These are phyloP conservation scores for Chaetomium olivaceum DNA, from an alignment of 2,329 filamentous ascomycete genomes.

Conservation along the genomic window DNA sequence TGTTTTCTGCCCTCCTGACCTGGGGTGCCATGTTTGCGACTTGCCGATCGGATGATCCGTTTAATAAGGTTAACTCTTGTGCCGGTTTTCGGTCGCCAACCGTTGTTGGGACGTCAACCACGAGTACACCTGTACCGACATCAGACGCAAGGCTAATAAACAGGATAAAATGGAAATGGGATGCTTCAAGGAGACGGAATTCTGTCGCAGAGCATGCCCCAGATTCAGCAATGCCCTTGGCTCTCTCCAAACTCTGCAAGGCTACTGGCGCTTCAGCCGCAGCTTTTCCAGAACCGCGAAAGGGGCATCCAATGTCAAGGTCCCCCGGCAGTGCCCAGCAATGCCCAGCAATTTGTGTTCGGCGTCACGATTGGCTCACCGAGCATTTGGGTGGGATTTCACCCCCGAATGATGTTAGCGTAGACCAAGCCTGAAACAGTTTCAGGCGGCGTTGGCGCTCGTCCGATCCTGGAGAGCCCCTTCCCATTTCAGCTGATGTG, in stretches of 20 bases:
- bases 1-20: not conserved
- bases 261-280: not conserved
- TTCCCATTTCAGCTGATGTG: constrained; percentile 23
- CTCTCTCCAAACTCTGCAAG: not conserved
- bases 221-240: not conserved
- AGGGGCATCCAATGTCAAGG: constrained; percentile 4
- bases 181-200: not conserved
- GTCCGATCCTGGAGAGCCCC: constrained; percentile 21
- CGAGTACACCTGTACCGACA: no score
- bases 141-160: not conserved
- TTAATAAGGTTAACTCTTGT: not conserved
- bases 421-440: constrained; percentile 26
- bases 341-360: not conserved
- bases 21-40: not conserved
- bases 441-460: constrained; percentile 25
- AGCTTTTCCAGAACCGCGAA: not conserved
- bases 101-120: not conserved
- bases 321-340: not conserved
- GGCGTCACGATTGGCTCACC: constrained; percentile 17
- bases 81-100: not conserved
- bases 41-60: constrained; percentile 13
- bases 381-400: constrained; percentile 9
- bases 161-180: not conserved
- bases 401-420: constrained; percentile 13
- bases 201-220: not conserved